These are phyloP conservation scores for Macrocybe gigantea DNA, from an alignment of 768 basidiomycete genomes.

Conservation along the genomic window DNA sequence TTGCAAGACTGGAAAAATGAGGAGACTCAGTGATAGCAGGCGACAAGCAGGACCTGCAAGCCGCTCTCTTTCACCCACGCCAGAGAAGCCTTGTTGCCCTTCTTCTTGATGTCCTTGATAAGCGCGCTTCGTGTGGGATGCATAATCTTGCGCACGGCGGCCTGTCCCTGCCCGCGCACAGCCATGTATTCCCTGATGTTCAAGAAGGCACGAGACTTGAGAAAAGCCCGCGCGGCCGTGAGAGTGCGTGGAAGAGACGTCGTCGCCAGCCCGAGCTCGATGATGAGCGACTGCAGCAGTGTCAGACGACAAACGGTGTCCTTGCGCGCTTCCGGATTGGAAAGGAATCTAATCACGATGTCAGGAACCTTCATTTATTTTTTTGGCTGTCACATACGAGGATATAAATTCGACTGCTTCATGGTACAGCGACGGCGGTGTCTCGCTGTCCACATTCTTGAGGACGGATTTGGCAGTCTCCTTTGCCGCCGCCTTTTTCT, in stretches of 20 bases:
- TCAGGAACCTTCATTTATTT: slow-evolving; percentile 1
- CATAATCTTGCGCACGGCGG: slow-evolving; percentile 54
- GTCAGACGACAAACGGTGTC: slow-evolving; percentile 45
- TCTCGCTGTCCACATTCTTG: slow-evolving; percentile 5
- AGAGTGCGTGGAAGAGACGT: slow-evolving; percentile 52
- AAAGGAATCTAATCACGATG: slow-evolving; percentile 38
- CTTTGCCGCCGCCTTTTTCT: background rate
- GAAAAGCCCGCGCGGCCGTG: slow-evolving; percentile 58
- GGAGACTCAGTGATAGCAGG: slow-evolving; percentile 30
- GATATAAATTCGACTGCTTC: slow-evolving; percentile 58
- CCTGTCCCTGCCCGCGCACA: slow-evolving; percentile 56
- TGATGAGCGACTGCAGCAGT: slow-evolving; percentile 66
- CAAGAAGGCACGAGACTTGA: slow-evolving; percentile 63
- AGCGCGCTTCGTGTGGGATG: slow-evolving; percentile 57
- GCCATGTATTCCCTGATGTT: slow-evolving; percentile 73
- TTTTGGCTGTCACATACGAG: slow-evolving; percentile 37
- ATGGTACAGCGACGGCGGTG: slow-evolving; percentile 37
- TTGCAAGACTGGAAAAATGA: background rate
- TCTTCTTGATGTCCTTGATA: slow-evolving; percentile 51
- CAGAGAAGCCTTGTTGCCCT: slow-evolving; percentile 37
- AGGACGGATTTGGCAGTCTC: background rate
- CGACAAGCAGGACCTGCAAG: slow-evolving; percentile 56
- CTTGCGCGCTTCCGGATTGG: slow-evolving; percentile 36
- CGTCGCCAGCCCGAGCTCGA: slow-evolving; percentile 65
- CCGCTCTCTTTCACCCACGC: slow-evolving; percentile 62